Conservation (phyloP, 2,329 filamentous ascomycete genomes). For the Hypoxylon sp. region DNA sequence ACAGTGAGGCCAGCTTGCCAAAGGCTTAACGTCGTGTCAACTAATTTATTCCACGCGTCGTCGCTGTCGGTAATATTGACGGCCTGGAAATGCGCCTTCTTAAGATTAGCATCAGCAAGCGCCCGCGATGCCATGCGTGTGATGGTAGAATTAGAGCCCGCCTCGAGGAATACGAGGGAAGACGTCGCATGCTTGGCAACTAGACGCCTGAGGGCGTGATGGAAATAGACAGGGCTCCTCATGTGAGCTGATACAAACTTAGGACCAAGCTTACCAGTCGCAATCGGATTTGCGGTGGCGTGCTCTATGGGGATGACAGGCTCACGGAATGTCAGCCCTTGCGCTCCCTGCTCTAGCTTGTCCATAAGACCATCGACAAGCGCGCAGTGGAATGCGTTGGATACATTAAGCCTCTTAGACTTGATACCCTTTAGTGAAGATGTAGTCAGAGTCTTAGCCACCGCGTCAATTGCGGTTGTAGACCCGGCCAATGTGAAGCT, state of each 20-base stretch:
- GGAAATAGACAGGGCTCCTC: slow-evolving; percentile 55
- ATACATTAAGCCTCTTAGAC: slow-evolving; percentile 53
- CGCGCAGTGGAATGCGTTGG: slow-evolving; percentile 57
- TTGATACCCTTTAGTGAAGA: slow-evolving; percentile 37
- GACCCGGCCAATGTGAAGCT: slow-evolving; percentile 55
- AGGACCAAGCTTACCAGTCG: not conserved
- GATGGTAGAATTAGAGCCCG: slow-evolving; percentile 51
- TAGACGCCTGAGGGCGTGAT: slow-evolving; percentile 53
- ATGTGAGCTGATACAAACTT: slow-evolving; percentile 49
- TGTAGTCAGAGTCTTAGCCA: slow-evolving; percentile 1
- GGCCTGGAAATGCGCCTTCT: slow-evolving; percentile 23
- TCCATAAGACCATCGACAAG: slow-evolving; percentile 50
- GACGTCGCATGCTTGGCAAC: slow-evolving; percentile 39
- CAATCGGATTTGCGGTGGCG: slow-evolving; percentile 17
- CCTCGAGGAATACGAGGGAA: slow-evolving; percentile 53
- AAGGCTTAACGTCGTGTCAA: slow-evolving; percentile 43
- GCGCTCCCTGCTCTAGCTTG: slow-evolving; percentile 40
- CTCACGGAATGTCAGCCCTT: slow-evolving; percentile 45
- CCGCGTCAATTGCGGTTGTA: slow-evolving; percentile 25
- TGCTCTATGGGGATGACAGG: slow-evolving; percentile 47
- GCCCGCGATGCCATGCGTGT: slow-evolving; percentile 47
- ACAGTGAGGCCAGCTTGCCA: slow-evolving; percentile 52
- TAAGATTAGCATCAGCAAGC: slow-evolving; percentile 17
- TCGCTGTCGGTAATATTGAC: not conserved
- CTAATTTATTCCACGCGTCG: slow-evolving; percentile 31